Evolutionary conservation across 2,329 filamentous ascomycete species (phyloP).

Genomic region (Xylariaceae sp.): DNA sequence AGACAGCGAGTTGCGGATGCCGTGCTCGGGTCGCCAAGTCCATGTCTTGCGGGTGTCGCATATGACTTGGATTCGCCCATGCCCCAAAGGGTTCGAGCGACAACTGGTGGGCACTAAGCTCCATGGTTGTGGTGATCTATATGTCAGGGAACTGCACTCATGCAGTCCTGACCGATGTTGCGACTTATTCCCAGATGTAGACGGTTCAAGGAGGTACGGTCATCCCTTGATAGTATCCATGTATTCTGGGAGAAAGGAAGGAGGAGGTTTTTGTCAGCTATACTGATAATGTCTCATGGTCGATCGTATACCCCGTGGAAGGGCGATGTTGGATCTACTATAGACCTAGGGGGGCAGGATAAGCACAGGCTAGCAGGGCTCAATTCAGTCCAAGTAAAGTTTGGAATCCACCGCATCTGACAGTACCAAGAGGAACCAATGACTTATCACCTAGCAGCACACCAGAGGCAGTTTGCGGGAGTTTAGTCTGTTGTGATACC

Average conservation of each 20-base stretch:
- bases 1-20: constrained; percentile 23
- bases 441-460: background rate
- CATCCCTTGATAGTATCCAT: constrained; percentile 20
- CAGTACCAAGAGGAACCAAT: background rate
- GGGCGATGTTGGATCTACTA: background rate
- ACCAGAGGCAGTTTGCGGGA: background rate
- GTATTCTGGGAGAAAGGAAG: constrained; percentile 4
- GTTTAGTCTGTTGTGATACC: background rate
- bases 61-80: constrained; percentile 24
- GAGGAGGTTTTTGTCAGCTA: constrained; percentile 1
- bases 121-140: constrained; percentile 26
- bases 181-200: background rate
- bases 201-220: constrained; percentile 13
- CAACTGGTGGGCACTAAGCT: constrained; percentile 31
- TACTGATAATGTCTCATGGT: constrained; percentile 17
- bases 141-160: constrained; percentile 4
- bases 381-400: background rate
- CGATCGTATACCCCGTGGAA: background rate
- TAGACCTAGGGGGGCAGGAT: background rate
- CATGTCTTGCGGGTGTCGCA: constrained; percentile 25
- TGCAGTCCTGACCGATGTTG: background rate
- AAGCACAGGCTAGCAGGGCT: background rate
- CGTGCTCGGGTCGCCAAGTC: constrained; percentile 22
- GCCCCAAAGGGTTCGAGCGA: constrained; percentile 32
- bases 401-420: constrained; percentile 2